These are phyloP conservation scores for Clavispora asparagi DNA, from an alignment of 805 yeast genomes.

Conservation along the genomic window DNA sequence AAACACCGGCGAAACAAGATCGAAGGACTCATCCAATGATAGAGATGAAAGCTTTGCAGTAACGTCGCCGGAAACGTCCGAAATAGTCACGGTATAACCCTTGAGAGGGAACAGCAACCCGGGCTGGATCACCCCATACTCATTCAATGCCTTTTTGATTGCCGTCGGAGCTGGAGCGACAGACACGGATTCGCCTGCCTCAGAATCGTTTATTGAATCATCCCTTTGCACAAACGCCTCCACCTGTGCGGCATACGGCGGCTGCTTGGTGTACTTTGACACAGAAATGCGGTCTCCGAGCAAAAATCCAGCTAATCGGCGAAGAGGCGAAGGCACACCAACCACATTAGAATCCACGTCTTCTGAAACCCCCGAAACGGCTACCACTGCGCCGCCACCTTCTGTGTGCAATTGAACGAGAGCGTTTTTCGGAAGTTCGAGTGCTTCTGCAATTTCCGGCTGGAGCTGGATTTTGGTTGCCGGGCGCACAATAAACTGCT, in stretches of 20 bases:
- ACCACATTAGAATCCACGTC: constrained; percentile 27
- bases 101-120: constrained; percentile 36
- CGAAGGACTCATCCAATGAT: constrained; percentile 4
- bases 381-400: constrained; percentile 42
- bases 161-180: constrained; percentile 8
- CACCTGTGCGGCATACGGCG: constrained; percentile 31
- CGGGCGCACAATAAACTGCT: constrained; percentile 38
- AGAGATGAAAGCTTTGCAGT: constrained; percentile 9
- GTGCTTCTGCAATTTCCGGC: constrained; percentile 40
- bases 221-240: constrained; percentile 1
- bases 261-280: constrained; percentile 37
- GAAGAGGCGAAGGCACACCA: constrained; percentile 19
- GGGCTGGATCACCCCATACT: constrained; percentile 58
- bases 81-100: constrained; percentile 18
- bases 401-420: constrained; percentile 42
- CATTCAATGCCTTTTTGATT: constrained; percentile 41
- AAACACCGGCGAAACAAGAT: constrained; percentile 44
- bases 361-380: constrained; percentile 37
- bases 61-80: constrained; percentile 18
- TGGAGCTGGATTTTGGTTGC: constrained; percentile 28
- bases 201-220: not conserved
- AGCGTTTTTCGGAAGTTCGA: constrained; percentile 43
- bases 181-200: not conserved
- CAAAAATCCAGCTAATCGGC: constrained; percentile 36
- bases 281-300: constrained; percentile 47